Evolutionary conservation across 2,329 filamentous ascomycete species (phyloP), one percentile per base, ranked within the genome.

Genomic region (Aspergillus latus): DNA sequence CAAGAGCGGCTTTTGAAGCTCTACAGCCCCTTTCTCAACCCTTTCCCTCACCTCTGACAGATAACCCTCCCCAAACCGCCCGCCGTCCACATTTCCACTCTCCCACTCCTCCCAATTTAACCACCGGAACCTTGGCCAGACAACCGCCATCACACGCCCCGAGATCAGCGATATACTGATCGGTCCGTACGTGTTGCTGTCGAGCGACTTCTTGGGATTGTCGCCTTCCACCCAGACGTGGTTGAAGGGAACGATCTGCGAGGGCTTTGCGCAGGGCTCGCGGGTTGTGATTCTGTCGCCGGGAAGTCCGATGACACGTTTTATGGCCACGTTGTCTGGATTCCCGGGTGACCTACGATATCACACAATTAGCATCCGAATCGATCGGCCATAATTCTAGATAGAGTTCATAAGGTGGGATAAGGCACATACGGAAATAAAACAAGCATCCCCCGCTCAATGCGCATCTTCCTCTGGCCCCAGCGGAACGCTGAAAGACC

Each of bases 141-240:
- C 69, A 32, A 95, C 81, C 70, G 86, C 84, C 10, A 87, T 84
- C 16, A 92, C 85, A 66, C 82, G 86, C 0, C 92, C 92, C 37
- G 86, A 85, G 36, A 97, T 83, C 61, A 97, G 71, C 54, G 83
- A 84, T 61, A 84, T 84, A 26, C 89, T 88, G 47, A 95, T 85
- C 4, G 94, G 91, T 1, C 94, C 94, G 72, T 95, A 97, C 10
- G 85, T 85, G 74, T 96, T 96, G 73, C 92, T 96, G 76, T 99
- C 94, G 58, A 87, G 72, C 54, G 85, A 90, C 65, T 84, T 83
- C 49, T 83, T 81, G 64, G 84, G 83, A 66, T 83, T 83, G 70
- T 99, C 94, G 1, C 94, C 94, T 71, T 97, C 93, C 1, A 99
- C 85, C 94, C 94, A 99, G 29, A 97, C 82, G 76, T 97, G 92